Conservation (phyloP, 176 grass and related monocot species). For the Thinopyrum elongatum region DNA sequence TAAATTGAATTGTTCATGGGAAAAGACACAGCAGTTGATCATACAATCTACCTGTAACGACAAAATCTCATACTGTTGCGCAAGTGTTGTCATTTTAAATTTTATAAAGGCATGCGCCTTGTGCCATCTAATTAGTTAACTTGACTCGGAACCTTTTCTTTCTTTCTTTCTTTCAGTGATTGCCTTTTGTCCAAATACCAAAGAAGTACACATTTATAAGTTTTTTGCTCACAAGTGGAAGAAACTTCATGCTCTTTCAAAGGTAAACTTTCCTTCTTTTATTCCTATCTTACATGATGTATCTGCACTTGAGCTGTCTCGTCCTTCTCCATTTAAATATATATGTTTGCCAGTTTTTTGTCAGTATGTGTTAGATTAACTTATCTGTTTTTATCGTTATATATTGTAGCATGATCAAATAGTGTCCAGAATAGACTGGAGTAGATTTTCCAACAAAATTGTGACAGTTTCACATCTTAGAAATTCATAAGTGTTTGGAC, state of each 20-base stretch:
- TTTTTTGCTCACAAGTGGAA: slow-evolving; percentile 89
- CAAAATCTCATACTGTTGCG: background rate
- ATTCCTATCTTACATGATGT: background rate
- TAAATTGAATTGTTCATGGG: background rate
- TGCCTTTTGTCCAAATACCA: slow-evolving; percentile 98
- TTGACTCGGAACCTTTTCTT: slow-evolving; percentile 11
- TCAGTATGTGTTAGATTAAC: background rate
- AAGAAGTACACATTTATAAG: too few species aligned
- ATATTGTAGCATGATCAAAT: slow-evolving; percentile 89
- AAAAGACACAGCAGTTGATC: background rate
- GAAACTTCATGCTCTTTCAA: slow-evolving; percentile 91
- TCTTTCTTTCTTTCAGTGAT: slow-evolving; percentile 61
- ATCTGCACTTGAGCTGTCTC: background rate
- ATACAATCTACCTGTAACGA: background rate
- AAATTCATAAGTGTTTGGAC: slow-evolving; percentile 66
- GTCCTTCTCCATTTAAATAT: background rate
- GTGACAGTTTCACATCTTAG: slow-evolving; percentile 97
- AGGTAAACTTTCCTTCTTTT: slow-evolving; percentile 38
- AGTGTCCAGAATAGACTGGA: slow-evolving; percentile 93
- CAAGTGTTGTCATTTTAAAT: background rate
- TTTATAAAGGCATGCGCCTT: background rate
- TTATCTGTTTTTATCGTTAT: slow-evolving; percentile 18
- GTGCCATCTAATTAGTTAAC: background rate
- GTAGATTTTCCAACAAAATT: slow-evolving; percentile 82
- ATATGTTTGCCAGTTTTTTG: background rate